These are phyloP conservation scores for Funneliformis caledonium DNA, from an alignment of 371 early-diverging fungal genomes.

Conservation along the genomic window DNA sequence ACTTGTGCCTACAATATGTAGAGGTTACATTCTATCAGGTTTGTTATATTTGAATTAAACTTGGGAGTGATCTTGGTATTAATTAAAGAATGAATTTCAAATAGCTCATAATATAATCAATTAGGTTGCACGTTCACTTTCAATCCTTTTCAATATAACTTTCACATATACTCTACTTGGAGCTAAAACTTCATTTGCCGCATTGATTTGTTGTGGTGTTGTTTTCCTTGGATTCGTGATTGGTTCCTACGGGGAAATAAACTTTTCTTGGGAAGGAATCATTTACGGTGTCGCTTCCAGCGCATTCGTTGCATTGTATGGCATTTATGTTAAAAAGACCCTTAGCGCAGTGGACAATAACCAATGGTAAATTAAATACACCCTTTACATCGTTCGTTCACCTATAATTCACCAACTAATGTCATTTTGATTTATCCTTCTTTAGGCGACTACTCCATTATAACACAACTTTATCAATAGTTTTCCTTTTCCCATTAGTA, in stretches of 20 bases:
- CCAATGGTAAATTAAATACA: conserved; percentile 58
- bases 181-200: conserved; percentile 59
- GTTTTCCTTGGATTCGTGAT: conserved; percentile 75
- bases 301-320: conserved; percentile 75
- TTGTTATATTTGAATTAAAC: conserved; percentile 19
- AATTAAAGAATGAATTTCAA: background rate
- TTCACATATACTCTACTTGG: conserved; percentile 70
- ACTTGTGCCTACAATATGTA: conserved; percentile 70
- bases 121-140: conserved; percentile 70
- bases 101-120: background rate
- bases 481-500: conserved; percentile 64
- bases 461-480: conserved; percentile 70
- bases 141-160: conserved; percentile 74
- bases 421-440: background rate
- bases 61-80: background rate
- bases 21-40: conserved; percentile 78
- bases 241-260: conserved; percentile 73
- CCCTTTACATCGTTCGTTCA: background rate
- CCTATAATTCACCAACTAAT: background rate
- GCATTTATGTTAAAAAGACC: conserved; percentile 78
- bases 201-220: conserved; percentile 65
- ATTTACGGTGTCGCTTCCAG: conserved; percentile 72
- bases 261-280: conserved; percentile 73
- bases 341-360: conserved; percentile 68
- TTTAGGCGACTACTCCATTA: conserved; percentile 69